Base-by-base conservation (phyloP, 1,284 basidiomycete species). In the Ceratobasidium papillatum region DNA sequence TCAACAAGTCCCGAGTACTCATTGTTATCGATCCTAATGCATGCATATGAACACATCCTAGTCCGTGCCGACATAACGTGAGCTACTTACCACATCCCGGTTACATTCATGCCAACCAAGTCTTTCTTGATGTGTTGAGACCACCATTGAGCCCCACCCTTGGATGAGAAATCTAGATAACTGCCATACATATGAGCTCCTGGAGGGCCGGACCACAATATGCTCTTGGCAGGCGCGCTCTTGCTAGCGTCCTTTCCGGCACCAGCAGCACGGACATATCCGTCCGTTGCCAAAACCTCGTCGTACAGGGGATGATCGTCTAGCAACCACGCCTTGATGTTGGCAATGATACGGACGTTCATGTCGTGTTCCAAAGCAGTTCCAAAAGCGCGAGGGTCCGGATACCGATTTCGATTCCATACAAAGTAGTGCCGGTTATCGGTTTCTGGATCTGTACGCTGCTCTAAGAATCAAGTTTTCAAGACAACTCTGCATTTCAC, bases 241-340 rank as follows among this genome's bases (percentile, higher is more conserved):
- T 49, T 9, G 14, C 27, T 27, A n/a, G 41, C 25, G 19, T 49
- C 43, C 14, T 45, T 34, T 64, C 30, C 62, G 9, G 34, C 5
- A 41, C 59, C 47, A 14, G 69, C 58, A 25, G 58, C 58, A 8
- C 25, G 43, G 30, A 73, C 69, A 38, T 73, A 73, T 51, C 58
- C 32, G 4, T 54, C 19, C 36, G 25, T 47, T 22, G 25, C 22
- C 22, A 73, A 30, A 2, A 59, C 69, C 27, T 73, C 69, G 32
- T 62, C 69, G 47, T 73, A 73, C 32, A 62, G 49, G 22, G 69
- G 69, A 52, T 73, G 69, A 25, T 73, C 69, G 34, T 73, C 69
- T 8, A 73, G 32, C 9, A 73, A 36, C 69, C 69, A 73, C 3
- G 69, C 58, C 34, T 73, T 73, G 34, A 73, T 73, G 47, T 73